A percentile compares a stretch with the other conserved stretches of the same genome.
phyloP scores from a whole-genome alignment of 306 rosid genomes.

The Oemleria cerasiformis region DNA sequence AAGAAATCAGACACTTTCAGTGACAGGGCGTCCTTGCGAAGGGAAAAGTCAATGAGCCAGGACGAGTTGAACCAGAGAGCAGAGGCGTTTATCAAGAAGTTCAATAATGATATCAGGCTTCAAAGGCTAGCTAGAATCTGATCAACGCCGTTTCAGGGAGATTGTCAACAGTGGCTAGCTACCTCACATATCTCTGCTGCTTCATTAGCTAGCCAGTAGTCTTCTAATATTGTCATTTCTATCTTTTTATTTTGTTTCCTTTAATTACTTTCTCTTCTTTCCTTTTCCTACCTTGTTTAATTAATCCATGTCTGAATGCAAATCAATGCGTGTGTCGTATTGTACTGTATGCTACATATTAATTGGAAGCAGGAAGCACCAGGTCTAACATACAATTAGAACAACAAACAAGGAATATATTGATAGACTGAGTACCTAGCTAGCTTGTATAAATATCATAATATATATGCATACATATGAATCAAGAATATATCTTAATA shows the following conservation, averaged over 20 bases:
- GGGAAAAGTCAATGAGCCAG: slow-evolving; percentile 64
- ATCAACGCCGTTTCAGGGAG: slow-evolving; percentile 55
- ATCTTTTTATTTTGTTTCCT: slow-evolving; percentile 7
- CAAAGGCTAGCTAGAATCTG: slow-evolving; percentile 85
- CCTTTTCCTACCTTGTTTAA: neutral
- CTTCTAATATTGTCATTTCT: neutral
- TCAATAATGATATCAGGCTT: slow-evolving; percentile 56
- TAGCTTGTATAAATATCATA: too few relatives aligned
- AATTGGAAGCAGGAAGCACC: neutral
- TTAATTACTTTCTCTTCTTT: neutral
- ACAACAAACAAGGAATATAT: too few relatives aligned
- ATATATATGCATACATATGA: too few relatives aligned
- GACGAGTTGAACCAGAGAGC: slow-evolving; percentile 64
- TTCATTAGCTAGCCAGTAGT: too few relatives aligned
- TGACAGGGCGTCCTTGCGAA: slow-evolving; percentile 47
- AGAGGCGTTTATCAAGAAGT: slow-evolving; percentile 62
- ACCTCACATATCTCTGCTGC: neutral
- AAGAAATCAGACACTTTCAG: slow-evolving; percentile 67
- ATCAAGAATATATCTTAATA: too few relatives aligned
- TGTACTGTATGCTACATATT: neutral
- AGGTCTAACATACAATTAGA: too few relatives aligned
- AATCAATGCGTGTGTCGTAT: neutral
- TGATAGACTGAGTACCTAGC: too few relatives aligned
- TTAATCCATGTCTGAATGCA: neutral
- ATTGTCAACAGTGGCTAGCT: slow-evolving; percentile 41